phyloP scores from a whole-genome alignment of 805 yeast species.

The Pichia cabralensis region DNA sequence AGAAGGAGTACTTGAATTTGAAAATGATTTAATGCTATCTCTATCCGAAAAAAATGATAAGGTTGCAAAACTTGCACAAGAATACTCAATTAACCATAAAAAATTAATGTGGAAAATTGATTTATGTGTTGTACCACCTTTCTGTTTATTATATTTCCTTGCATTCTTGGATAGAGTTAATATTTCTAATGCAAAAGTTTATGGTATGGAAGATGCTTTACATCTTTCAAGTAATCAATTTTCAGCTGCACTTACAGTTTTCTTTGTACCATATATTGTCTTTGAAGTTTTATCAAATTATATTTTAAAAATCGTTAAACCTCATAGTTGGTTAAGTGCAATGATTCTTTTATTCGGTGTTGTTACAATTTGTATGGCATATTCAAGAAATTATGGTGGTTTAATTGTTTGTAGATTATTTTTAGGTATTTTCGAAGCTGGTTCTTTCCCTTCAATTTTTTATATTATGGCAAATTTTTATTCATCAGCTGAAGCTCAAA shows the following conservation, averaged over 20 bases:
- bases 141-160: slow-evolving; percentile 61
- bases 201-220: slow-evolving; percentile 52
- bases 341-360: slow-evolving; percentile 58
- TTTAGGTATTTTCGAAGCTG: slow-evolving; percentile 59
- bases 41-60: slow-evolving; percentile 17
- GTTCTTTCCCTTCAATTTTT: slow-evolving; percentile 69
- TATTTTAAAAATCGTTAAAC: slow-evolving; percentile 45
- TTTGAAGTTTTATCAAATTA: slow-evolving; percentile 61
- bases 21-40: slow-evolving; percentile 12
- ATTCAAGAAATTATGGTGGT: slow-evolving; percentile 46
- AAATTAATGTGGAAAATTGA: slow-evolving; percentile 58
- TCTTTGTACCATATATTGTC: slow-evolving; percentile 59
- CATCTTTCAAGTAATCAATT: slow-evolving; percentile 47
- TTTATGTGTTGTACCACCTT: slow-evolving; percentile 63
- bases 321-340: slow-evolving; percentile 52
- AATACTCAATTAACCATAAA: slow-evolving; percentile 41
- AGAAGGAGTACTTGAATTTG: background rate
- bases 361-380: slow-evolving; percentile 58
- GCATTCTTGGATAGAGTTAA: slow-evolving; percentile 77
- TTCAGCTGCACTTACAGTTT: slow-evolving; percentile 56
- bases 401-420: slow-evolving; percentile 54
- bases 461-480: slow-evolving; percentile 61
- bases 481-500: slow-evolving; percentile 53
- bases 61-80: slow-evolving; percentile 31
- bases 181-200: slow-evolving; percentile 70